phyloP scores from a whole-genome alignment of 2,329 filamentous ascomycete genomes.

The Fusarium tjaetaba region DNA sequence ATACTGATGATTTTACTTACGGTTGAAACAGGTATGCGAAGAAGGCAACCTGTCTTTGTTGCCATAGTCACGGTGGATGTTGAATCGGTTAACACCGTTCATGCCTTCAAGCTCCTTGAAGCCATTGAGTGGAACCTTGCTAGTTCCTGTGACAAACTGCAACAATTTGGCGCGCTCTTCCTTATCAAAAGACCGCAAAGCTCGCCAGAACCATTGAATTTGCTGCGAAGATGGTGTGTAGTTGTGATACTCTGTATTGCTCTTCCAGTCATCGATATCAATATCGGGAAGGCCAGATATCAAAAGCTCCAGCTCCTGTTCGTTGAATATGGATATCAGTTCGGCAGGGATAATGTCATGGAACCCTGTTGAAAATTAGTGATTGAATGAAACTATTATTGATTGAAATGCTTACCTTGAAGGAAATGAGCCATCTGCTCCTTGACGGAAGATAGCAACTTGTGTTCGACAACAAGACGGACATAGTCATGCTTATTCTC shows the following conservation, averaged over 20 bases:
- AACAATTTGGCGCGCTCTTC: slow-evolving; percentile 97
- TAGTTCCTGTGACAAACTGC: slow-evolving; percentile 98
- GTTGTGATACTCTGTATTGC: slow-evolving; percentile 98
- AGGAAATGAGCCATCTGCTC: slow-evolving; percentile 95
- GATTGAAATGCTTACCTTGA: slow-evolving; percentile 65
- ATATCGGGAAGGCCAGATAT: slow-evolving; percentile 98
- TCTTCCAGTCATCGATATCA: slow-evolving; percentile 98
- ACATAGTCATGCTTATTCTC: slow-evolving; percentile 99
- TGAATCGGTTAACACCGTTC: slow-evolving; percentile 98
- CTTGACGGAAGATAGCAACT: slow-evolving; percentile 88
- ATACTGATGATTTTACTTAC: slow-evolving; percentile 68
- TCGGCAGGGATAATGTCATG: slow-evolving; percentile 97
- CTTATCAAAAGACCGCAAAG: slow-evolving; percentile 96
- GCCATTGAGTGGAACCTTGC: slow-evolving; percentile 96
- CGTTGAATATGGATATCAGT: slow-evolving; percentile 96
- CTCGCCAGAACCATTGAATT: slow-evolving; percentile 99
- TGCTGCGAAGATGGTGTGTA: slow-evolving; percentile 94
- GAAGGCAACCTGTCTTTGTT: slow-evolving; percentile 95
- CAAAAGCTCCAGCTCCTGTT: slow-evolving; percentile 94
- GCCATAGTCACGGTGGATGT: slow-evolving; percentile 97
- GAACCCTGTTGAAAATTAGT: slow-evolving; percentile 70
- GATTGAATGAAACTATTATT: not conserved
- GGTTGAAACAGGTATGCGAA: slow-evolving; percentile 99
- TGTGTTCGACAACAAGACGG: slow-evolving; percentile 92
- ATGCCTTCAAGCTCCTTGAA: slow-evolving; percentile 99